Base-by-base conservation (phyloP, 352 stramenopile species). In the Phytopythium oedochilum region DNA sequence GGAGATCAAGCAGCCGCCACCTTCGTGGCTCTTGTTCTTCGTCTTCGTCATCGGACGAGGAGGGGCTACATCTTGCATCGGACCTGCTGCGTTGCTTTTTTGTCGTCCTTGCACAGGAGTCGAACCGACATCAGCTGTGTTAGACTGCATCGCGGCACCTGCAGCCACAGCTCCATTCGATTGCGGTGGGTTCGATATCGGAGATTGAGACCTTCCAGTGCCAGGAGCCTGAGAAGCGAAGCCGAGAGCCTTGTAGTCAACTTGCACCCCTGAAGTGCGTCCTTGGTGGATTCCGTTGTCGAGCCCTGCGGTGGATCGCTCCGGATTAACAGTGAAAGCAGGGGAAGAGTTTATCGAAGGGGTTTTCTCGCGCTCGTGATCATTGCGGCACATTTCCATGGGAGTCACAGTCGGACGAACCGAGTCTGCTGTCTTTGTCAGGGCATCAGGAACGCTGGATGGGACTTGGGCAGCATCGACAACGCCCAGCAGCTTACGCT, bases 401-500 rank as follows among this genome's bases (percentile, higher is more conserved):
- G 10, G 9, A 28, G 10, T 4, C 10, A 9, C 9, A 26, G 39
- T 23, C 20, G n/a, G 20, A 45, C 9, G n/a, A 1, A 20, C 18
- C 10, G 39, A 4, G 8, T 32, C 11, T 45, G 22, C 10, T 32
- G 34, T 6, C 23, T 11, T 35, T 26, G 6, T 23, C 18, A 15
- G 31, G 2, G 26, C 1, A 38, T 34, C 39, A 35, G 26, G 45
- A 5, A 39, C 26, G 18, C 26, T 39, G 12, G 18, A 22, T 26
- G 31, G 31, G 22, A 53, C n/a, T 18, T n/a, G 47, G 14, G 14
- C 40, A 39, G 46, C 57, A 20, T 43, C 34, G 15, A 42, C 28
- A 10, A 38, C 34, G 31, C 23, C n/a, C 15, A 57, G 63, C n/a
- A 60, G 56, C 23, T 66, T 57, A 25, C 63, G 57, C 20, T 79